These are phyloP conservation scores for Colletotrichum graminicola DNA, from an alignment of 2,329 filamentous ascomycete species.

Conservation along the genomic window DNA sequence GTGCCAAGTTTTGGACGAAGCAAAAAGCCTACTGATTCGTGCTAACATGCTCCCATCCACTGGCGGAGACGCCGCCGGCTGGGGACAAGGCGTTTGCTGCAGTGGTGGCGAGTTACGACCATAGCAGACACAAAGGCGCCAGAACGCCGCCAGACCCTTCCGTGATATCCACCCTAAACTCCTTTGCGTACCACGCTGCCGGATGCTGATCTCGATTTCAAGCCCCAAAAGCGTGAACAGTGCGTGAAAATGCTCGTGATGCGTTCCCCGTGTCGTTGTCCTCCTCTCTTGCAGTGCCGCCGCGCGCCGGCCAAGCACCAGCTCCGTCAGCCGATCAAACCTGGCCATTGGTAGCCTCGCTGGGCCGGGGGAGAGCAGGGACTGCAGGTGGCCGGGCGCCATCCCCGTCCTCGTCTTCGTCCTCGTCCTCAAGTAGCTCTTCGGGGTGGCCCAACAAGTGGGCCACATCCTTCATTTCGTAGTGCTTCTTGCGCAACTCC, in stretches of 20 bases:
- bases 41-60: constrained; percentile 27
- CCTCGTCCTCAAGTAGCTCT: constrained; percentile 71
- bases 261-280: constrained; percentile 11
- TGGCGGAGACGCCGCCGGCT: background rate
- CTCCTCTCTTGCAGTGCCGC: constrained; percentile 5
- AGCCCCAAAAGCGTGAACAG: constrained; percentile 35
- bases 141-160: constrained; percentile 40
- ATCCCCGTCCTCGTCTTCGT: constrained; percentile 60
- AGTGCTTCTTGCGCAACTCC: constrained; percentile 92
- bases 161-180: constrained; percentile 42
- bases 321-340: constrained; percentile 21
- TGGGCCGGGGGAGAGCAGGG: constrained; percentile 57
- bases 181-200: constrained; percentile 42
- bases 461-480: constrained; percentile 98
- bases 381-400: constrained; percentile 52
- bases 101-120: constrained; percentile 26
- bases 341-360: constrained; percentile 39
- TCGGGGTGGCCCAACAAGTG: constrained; percentile 84
- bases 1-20: constrained; percentile 34
- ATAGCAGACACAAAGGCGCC: constrained; percentile 36
- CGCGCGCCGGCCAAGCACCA: background rate
- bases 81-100: constrained; percentile 13
- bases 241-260: constrained; percentile 36
- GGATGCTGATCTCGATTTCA: constrained; percentile 41
- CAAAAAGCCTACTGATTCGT: constrained; percentile 40